Evolutionary conservation across 2,329 filamentous ascomycete genomes (phyloP).

Genomic region (Epichloe sp.): DNA sequence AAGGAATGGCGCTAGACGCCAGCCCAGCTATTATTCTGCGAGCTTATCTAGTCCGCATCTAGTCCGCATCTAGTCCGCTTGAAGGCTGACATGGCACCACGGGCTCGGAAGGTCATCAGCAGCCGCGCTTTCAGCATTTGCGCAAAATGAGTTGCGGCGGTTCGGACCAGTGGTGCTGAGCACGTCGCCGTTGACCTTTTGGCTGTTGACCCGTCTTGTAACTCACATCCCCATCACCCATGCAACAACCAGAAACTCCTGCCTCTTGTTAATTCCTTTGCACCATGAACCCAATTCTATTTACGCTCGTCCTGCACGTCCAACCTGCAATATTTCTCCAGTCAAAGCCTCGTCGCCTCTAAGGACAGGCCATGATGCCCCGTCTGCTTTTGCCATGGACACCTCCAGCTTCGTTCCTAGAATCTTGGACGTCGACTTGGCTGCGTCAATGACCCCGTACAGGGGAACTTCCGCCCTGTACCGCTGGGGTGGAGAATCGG

Average conservation of each 20-base stretch:
- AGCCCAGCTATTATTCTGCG: neutral
- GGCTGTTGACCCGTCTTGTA: neutral
- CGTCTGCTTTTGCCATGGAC: constrained; percentile 57
- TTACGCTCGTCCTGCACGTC: constrained; percentile 47
- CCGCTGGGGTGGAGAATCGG: constrained; percentile 63
- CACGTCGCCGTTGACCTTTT: neutral
- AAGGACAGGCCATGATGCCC: constrained; percentile 72
- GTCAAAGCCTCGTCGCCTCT: constrained; percentile 58
- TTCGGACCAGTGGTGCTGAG: neutral
- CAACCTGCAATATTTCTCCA: constrained; percentile 79
- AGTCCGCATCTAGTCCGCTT: neutral
- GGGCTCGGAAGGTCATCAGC: neutral
- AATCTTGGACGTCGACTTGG: constrained; percentile 65
- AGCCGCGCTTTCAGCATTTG: neutral
- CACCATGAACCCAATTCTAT: neutral
- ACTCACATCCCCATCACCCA: constrained; percentile 1
- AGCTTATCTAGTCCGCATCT: neutral
- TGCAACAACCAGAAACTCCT: neutral
- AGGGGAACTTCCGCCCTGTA: constrained; percentile 64
- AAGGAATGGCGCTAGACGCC: neutral
- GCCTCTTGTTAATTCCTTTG: neutral
- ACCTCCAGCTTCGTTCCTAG: constrained; percentile 84
- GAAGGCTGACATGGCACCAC: too few species aligned
- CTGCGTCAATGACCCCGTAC: constrained; percentile 63
- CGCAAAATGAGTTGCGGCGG: neutral